A percentile compares a stretch with the other conserved stretches of the same genome.
Evolutionary conservation across 176 grass and related monocot species (phyloP).

Genomic region (Chloris gayana): DNA sequence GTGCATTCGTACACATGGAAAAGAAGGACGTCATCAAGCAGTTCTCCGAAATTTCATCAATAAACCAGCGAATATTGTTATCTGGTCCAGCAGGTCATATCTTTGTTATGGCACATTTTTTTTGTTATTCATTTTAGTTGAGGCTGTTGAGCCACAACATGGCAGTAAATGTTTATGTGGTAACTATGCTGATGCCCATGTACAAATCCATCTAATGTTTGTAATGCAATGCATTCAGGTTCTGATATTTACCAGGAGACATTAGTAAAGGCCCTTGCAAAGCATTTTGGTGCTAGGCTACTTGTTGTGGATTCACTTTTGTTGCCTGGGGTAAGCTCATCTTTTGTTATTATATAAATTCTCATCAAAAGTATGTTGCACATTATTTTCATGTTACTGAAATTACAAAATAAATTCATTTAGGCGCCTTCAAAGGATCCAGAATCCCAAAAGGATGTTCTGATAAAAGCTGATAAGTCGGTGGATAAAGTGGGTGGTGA

Average conservation of each 20-base stretch:
- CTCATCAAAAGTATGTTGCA: slow-evolving; percentile 4
- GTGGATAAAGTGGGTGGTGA: slow-evolving; percentile 51
- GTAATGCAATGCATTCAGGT: slow-evolving; percentile 47
- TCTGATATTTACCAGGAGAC: slow-evolving; percentile 99
- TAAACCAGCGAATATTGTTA: slow-evolving; percentile 92
- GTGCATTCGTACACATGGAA: slow-evolving; percentile 87
- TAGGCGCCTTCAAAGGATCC: slow-evolving; percentile 75
- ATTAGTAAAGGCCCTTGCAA: slow-evolving; percentile 91
- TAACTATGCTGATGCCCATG: slow-evolving; percentile 2
- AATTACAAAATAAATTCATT: slow-evolving; percentile 12
- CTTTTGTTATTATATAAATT: slow-evolving; percentile 20
- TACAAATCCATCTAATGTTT: slow-evolving; percentile 32
- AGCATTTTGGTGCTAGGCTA: slow-evolving; percentile 83
- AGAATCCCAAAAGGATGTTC: slow-evolving; percentile 73
- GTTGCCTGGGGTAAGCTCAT: slow-evolving; percentile 77
- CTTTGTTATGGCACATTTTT: slow-evolving; percentile 15
- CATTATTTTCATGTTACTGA: slow-evolving; percentile 24
- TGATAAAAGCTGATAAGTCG: slow-evolving; percentile 61
- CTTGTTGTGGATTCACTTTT: slow-evolving; percentile 92
- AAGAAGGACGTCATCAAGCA: slow-evolving; percentile 87
- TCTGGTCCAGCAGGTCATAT: slow-evolving; percentile 91
- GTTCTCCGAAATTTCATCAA: slow-evolving; percentile 82
- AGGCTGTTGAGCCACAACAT: not conserved
- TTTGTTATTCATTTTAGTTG: slow-evolving; percentile 15
- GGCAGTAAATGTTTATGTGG: slow-evolving; percentile 1